Base-by-base conservation (phyloP, 2,329 filamentous ascomycete genomes). In the Zymoseptoria ardabiliae region DNA sequence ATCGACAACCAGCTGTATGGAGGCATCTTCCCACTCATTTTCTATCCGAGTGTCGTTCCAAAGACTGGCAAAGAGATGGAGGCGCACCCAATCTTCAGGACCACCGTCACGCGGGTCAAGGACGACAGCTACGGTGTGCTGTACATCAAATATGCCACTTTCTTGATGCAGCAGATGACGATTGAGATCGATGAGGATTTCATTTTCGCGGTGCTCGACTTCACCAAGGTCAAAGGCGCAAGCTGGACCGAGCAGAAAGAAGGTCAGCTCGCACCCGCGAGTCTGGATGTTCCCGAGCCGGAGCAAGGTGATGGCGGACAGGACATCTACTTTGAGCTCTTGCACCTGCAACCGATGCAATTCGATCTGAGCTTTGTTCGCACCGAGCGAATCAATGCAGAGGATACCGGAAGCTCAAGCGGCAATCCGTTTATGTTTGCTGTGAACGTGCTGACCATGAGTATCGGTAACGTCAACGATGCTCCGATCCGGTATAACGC, bases 1-100 rank as follows among this genome's bases (percentile, higher is more conserved):
- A 90, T 99, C 67, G 94, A 99, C 75, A 99, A 99, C 68, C 94
- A 99, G 74, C 84, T 99, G 13, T 99, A 99, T 70, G 95, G 95
- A 25, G 94, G 95, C 23, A 92, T 99, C 67, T 99, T 99, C 81
- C 94, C 94, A 0, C 96, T 99, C 77, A 85, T 99, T 28, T 81
- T 99, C 59, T 99, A 99, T 72, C 94, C 94, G 5, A 97, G 92
- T 75, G 94, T 99, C 9, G 94, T 99, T 17, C 93, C 94, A 0
- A 97, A 97, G 81, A 94, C 91, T 65, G 91, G 91, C 41, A 92
- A 94, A 70, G 94, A 99, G 74, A 94, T 96, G 72, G 94, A 97
- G 65, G 88, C 92, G 0, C 94, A 97, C 75, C 94, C 94, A 0
- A 97, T 95, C 57, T 84, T 99, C 71, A 92, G 97, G 69, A 86